phyloP scores from a whole-genome alignment of 208 protist genomes.

The Crithidia acanthocephali region DNA sequence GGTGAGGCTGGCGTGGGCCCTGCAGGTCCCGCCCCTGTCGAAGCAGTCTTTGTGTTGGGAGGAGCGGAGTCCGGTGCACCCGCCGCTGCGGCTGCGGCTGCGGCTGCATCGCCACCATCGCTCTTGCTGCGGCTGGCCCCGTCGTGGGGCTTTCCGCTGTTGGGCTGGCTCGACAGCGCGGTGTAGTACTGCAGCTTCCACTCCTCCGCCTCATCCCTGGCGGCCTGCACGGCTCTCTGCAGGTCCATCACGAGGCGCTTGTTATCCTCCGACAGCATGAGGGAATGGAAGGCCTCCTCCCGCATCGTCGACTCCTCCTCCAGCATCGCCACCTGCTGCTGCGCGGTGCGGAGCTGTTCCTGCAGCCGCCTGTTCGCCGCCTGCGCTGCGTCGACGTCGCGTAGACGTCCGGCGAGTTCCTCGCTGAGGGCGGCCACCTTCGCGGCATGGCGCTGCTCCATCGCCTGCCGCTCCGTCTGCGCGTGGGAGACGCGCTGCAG shows the following conservation, averaged over 20 bases:
- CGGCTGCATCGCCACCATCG: neutral
- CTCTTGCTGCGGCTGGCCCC: neutral
- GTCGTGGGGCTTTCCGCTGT: neutral
- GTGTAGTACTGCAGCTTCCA: conserved; percentile 53
- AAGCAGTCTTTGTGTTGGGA: neutral
- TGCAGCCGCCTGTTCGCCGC: conserved; percentile 26
- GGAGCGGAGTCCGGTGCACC: neutral
- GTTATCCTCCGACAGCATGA: conserved; percentile 74
- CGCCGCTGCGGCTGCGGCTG: neutral
- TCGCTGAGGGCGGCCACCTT: conserved; percentile 56
- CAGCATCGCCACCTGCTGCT: conserved; percentile 40
- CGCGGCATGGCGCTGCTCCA: conserved; percentile 49
- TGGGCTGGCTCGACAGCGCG: neutral
- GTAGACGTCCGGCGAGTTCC: conserved; percentile 54
- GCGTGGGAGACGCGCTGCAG: conserved; percentile 44
- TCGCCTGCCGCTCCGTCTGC: conserved; percentile 51
- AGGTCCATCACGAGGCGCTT: conserved; percentile 58
- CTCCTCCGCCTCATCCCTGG: conserved; percentile 51
- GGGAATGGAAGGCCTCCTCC: conserved; percentile 63
- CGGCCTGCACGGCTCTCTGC: conserved; percentile 48
- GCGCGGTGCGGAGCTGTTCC: conserved; percentile 32
- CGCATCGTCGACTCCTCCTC: conserved; percentile 67
- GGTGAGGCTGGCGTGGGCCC: neutral
- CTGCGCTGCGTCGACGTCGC: conserved; percentile 34
- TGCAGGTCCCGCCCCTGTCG: too few relatives aligned